Evolutionary conservation across 768 basidiomycete genomes (phyloP), one percentile per base, ranked within the genome.

Genomic region (Agaricus subrufescens): DNA sequence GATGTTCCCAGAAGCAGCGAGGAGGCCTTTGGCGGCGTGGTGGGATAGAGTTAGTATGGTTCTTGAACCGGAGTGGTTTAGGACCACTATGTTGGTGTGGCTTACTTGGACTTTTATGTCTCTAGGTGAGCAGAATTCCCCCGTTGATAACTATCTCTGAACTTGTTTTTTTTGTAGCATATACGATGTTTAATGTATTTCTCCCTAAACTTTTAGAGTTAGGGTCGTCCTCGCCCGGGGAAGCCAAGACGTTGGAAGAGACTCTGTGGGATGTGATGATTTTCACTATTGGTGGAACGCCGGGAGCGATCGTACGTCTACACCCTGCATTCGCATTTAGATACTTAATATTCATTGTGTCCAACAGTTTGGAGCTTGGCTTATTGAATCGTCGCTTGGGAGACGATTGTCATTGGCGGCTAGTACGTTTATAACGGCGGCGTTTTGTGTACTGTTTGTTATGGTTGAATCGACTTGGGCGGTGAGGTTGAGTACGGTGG

Each of bases 171-270:
- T 54, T 43, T 53, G 23, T 55, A 90, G 89, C 84, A 0, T 93
- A 85, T 63, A 94, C 91, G 2, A 93, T 96, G 86, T 95, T 96
- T 70, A 96, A 95, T 65, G 91, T 94, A 27, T 96, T 83, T 65
- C 78, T 94, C 19, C 94, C 94, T 0, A 95, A 91, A 64, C 73
- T 94, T 10, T 71, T 96, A 38, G 94, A 96, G 71, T 79, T 80
- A 27, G 73, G 82, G 19, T 52, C 71, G 10, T 61, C 60, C 10
- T 29, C 60, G 3, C 60, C 49, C n/a, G 64, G 25, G 26, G 54
- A 57, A 50, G 58, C 59, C 2, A 57, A 58, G 63, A 75, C 79
- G 1, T 66, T 86, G 14, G 78, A 81, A 61, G 81, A 79, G 54
- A 87, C 83, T 44, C 62, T 95, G 38, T 89, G 89, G 86, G 91